These are phyloP conservation scores for Mycena belliarum DNA, from an alignment of 768 basidiomycete species.

Conservation along the genomic window DNA sequence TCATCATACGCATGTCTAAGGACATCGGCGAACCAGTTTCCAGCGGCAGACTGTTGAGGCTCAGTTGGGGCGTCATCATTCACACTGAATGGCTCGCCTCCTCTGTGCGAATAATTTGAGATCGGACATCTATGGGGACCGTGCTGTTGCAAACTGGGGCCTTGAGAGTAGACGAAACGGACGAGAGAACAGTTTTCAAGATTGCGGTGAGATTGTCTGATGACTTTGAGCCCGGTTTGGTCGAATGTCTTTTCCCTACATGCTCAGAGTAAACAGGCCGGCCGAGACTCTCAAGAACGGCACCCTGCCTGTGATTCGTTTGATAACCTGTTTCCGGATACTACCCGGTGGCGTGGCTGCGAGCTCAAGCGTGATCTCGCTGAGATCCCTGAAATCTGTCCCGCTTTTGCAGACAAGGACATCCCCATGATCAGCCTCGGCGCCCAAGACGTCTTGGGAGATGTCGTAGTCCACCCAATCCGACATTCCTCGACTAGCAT, in stretches of 20 bases:
- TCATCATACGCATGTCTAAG: constrained; percentile 83
- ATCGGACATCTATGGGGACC: constrained; percentile 70
- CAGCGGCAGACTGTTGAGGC: constrained; percentile 55
- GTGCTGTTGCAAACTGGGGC: constrained; percentile 75
- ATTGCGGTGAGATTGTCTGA: constrained; percentile 57
- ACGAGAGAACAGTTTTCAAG: constrained; percentile 62
- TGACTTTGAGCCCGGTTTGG: constrained; percentile 58
- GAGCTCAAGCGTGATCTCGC: constrained; percentile 69
- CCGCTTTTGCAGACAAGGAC: constrained; percentile 83
- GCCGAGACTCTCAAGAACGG: not conserved
- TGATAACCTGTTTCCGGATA: constrained; percentile 66
- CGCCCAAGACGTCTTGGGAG: constrained; percentile 54
- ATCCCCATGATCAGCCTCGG: constrained; percentile 72
- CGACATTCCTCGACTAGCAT: constrained; percentile 58
- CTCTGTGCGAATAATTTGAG: constrained; percentile 67
- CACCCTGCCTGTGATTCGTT: constrained; percentile 54
- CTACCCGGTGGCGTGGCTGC: constrained; percentile 59
- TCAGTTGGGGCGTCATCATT: not conserved
- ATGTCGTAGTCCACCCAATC: constrained; percentile 69
- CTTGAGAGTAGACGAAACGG: constrained; percentile 68
- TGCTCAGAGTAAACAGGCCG: not conserved
- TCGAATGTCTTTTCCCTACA: constrained; percentile 65
- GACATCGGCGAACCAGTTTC: constrained; percentile 87
- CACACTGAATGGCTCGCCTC: constrained; percentile 49
- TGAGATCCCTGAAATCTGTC: constrained; percentile 86